phyloP scores from a whole-genome alignment of 176 grass and related monocot genomes.

The Rhynchospora tenuis region DNA sequence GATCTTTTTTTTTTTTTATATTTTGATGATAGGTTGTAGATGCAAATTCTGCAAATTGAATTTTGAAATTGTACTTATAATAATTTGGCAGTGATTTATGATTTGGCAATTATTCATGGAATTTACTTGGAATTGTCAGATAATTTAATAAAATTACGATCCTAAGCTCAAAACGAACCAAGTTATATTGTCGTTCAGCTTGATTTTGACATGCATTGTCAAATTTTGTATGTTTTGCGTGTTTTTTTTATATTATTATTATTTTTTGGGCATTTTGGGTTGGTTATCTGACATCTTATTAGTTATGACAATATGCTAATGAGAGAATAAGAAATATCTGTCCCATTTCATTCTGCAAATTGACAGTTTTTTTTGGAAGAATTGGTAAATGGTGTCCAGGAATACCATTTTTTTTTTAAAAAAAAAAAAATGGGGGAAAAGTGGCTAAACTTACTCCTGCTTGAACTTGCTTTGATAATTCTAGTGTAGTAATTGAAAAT shows the following conservation, averaged over 20 bases:
- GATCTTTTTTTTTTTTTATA: background rate
- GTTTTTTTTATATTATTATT: background rate
- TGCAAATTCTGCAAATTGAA: slow-evolving; percentile 9
- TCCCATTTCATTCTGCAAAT: background rate
- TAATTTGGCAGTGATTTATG: background rate
- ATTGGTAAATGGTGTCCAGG: too few relatives aligned
- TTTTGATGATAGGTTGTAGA: background rate
- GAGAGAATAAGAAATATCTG: background rate
- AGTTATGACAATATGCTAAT: background rate
- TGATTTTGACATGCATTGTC: slow-evolving; percentile 3
- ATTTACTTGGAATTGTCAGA: slow-evolving; percentile 5
- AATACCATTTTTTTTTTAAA: background rate
- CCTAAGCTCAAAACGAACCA: background rate
- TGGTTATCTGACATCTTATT: too few relatives aligned
- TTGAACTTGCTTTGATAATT: slow-evolving; percentile 3
- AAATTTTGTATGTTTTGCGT: background rate
- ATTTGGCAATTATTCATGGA: background rate
- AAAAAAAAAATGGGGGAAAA: background rate
- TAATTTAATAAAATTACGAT: background rate
- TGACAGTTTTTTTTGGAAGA: background rate
- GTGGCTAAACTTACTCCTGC: background rate
- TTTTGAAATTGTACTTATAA: background rate
- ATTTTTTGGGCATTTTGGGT: too few relatives aligned
- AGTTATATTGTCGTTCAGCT: background rate
- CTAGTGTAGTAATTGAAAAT: slow-evolving; percentile 30